Base-by-base conservation (phyloP, 495 filamentous ascomycete species). In the Penicillium maclennaniae region DNA sequence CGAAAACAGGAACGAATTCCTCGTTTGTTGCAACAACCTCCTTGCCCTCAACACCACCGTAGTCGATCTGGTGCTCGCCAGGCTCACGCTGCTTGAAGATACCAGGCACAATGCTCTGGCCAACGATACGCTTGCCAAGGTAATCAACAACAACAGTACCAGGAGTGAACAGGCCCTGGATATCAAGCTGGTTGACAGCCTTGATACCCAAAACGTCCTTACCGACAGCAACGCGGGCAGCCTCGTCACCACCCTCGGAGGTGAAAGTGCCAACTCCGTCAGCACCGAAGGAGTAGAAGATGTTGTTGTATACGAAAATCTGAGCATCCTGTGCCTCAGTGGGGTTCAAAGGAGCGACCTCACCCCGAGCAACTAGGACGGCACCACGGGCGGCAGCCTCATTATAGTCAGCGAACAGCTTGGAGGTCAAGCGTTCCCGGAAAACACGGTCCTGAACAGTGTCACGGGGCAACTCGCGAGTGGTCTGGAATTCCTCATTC, bases 401-500 rank as follows among this genome's bases (percentile, higher is more conserved):
- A 53, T 88, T 95, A 68, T 96, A 99, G 68, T 99, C 93, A 19
- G 95, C 93, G 66, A 95, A 96, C 16, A 97, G 83, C 76, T 97
- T 99, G 16, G 88, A 91, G 15, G 91, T 89, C 53, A 99, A 77
- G 2, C 95, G 83, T 64, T 99, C 93, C 23, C 93, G 81, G 80
- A 97, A 97, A 20, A 99, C 91, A 21, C 93, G 87, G 59, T 99
- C 93, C 64, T 97, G 92, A 17, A 97, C 88, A 28, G 84, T 88
- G 42, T 97, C 92, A 61, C 88, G 90, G 28, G 91, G 91, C 45
- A 97, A 80, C 63, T 99, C 95, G 61, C 89, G 83, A 4, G 93
- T 96, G 6, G 92, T 95, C 65, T 97, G 95, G 69, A 99, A 96
- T 63, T 99, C 95, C 69, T 99, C 95, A 63, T 99, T 99, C 90